Evolutionary conservation across 371 early-diverging fungal species (phyloP).

Genomic region (Saksenaea oblongispora): DNA sequence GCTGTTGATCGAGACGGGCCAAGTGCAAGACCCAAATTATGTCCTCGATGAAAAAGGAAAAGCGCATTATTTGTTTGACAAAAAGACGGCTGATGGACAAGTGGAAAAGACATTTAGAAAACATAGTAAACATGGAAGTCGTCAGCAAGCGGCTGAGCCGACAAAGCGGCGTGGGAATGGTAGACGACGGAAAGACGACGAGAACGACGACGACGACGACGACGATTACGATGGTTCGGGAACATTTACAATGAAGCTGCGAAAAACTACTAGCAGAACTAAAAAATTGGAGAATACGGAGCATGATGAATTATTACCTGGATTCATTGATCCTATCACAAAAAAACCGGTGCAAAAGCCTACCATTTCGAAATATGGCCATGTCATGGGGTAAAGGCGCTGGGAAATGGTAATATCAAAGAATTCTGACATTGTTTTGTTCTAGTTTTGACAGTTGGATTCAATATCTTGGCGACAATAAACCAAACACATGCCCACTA

Average conservation of each 20-base stretch:
- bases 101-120: constrained; percentile 74
- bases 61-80: constrained; percentile 82
- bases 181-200: background rate
- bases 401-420: background rate
- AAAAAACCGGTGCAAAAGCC: constrained; percentile 88
- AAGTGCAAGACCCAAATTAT: constrained; percentile 86
- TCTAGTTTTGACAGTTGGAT: constrained; percentile 89
- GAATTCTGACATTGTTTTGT: background rate
- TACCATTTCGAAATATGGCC: constrained; percentile 94
- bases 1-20: constrained; percentile 77
- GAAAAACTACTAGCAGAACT: background rate
- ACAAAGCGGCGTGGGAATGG: background rate
- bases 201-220: background rate
- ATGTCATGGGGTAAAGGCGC: constrained; percentile 80
- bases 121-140: constrained; percentile 48
- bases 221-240: constrained; percentile 8
- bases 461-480: constrained; percentile 81
- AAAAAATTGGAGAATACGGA: constrained; percentile 5
- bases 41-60: constrained; percentile 84
- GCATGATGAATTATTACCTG: constrained; percentile 57
- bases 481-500: constrained; percentile 87
- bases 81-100: constrained; percentile 75
- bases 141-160: background rate
- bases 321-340: constrained; percentile 92
- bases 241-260: constrained; percentile 11